Evolutionary conservation across 495 filamentous ascomycete species (phyloP).

Genomic region (Glarea lozoyensis): DNA sequence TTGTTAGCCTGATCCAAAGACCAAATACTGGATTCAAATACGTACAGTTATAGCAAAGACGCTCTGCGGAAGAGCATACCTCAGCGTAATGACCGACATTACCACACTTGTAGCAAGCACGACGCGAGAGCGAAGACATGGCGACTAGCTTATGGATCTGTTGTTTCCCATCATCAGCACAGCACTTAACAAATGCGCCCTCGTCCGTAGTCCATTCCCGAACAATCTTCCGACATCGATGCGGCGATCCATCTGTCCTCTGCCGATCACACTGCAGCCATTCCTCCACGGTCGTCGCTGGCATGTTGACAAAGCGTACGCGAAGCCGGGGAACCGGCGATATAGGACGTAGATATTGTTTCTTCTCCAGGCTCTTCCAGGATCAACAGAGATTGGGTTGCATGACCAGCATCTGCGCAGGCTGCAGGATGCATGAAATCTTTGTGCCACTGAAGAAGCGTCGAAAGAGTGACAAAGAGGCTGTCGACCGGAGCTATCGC

Average conservation of each 20-base stretch:
- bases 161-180: slow-evolving; percentile 28
- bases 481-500: not conserved
- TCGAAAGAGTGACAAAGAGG: not conserved
- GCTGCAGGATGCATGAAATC: slow-evolving; percentile 25
- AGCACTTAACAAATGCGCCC: slow-evolving; percentile 24
- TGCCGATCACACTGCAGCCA: slow-evolving; percentile 19
- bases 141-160: slow-evolving; percentile 30
- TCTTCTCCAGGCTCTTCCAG: too few relatives aligned
- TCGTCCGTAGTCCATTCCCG: slow-evolving; percentile 24
- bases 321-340: slow-evolving; percentile 3
- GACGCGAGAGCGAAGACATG: slow-evolving; percentile 92
- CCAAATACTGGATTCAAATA: slow-evolving; percentile 15
- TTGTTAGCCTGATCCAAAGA: not conserved
- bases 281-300: slow-evolving; percentile 21
- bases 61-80: slow-evolving; percentile 91
- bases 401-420: slow-evolving; percentile 21
- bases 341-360: slow-evolving; percentile 1
- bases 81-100: slow-evolving; percentile 99
- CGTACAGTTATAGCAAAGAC: slow-evolving; percentile 99
- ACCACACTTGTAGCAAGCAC: slow-evolving; percentile 99
- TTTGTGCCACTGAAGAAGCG: slow-evolving; percentile 15
- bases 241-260: slow-evolving; percentile 18
- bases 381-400: slow-evolving; percentile 15
- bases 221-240: slow-evolving; percentile 27
- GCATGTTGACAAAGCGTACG: slow-evolving; percentile 16